Evolutionary conservation across 305 asterid genomes (phyloP).

Genomic region (Fraxinus nigra): DNA sequence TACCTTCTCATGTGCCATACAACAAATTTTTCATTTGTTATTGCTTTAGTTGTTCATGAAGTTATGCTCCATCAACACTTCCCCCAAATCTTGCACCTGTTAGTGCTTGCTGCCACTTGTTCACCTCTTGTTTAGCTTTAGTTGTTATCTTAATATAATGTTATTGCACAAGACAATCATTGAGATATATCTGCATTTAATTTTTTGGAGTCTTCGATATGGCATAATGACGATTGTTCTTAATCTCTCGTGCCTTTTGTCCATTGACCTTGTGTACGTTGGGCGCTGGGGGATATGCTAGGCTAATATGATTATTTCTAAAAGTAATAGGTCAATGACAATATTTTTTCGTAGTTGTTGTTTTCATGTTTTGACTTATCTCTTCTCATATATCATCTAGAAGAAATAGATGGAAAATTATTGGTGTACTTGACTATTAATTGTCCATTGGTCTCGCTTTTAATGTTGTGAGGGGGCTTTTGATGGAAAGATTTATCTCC

Average conservation of each 20-base stretch:
- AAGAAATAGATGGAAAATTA: neutral
- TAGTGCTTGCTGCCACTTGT: neutral
- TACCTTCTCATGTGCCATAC: neutral
- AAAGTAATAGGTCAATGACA: neutral
- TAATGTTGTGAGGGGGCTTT: neutral
- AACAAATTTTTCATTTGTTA: neutral
- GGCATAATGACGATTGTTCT: neutral
- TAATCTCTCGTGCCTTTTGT: neutral
- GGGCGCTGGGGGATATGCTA: neutral
- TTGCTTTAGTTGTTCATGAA: neutral
- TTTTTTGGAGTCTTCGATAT: neutral
- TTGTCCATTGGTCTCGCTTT: neutral
- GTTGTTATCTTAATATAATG: neutral
- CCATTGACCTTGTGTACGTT: neutral
- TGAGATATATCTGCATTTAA: neutral
- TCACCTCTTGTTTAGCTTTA: neutral
- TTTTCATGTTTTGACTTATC: neutral
- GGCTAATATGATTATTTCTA: neutral
- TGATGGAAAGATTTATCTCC: neutral
- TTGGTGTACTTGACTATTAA: neutral
- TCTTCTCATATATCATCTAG: neutral
- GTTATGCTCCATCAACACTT: neutral
- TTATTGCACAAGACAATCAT: neutral
- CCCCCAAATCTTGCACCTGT: neutral
- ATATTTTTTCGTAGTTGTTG: neutral